Conservation (phyloP, 2,329 filamentous ascomycete genomes). For the Pseudogymnoascus sp. region DNA sequence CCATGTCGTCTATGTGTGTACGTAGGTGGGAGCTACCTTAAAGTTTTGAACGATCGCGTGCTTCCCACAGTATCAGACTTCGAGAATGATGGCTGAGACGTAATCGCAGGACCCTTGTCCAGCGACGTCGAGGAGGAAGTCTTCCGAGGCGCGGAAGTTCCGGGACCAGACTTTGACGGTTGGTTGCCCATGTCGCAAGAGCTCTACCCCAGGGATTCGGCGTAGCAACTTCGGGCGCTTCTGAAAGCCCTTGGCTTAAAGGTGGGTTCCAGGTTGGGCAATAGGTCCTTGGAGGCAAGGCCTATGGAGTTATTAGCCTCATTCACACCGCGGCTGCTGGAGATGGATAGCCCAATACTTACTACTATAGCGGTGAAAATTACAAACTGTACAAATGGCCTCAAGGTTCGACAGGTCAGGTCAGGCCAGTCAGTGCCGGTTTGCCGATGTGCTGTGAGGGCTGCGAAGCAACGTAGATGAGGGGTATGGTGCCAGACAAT, state of each 20-base stretch:
- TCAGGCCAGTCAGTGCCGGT: neutral
- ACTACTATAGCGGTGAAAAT: neutral
- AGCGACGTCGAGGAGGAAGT: slow-evolving; percentile 25
- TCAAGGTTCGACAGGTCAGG: neutral
- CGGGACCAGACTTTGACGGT: slow-evolving; percentile 41
- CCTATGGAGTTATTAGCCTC: neutral
- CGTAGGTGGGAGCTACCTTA: slow-evolving; percentile 34
- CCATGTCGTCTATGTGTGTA: neutral
- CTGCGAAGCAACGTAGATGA: neutral
- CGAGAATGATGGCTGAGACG: slow-evolving; percentile 85
- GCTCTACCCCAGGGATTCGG: slow-evolving; percentile 2
- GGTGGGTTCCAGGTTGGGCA: slow-evolving; percentile 8
- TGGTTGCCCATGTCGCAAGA: slow-evolving; percentile 62
- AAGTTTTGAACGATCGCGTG: slow-evolving; percentile 71
- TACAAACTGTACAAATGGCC: neutral
- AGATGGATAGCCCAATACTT: neutral
- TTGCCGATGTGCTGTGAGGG: neutral
- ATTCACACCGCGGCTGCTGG: neutral
- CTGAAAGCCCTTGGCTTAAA: neutral
- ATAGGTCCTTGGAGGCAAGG: slow-evolving; percentile 8
- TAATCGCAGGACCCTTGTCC: slow-evolving; percentile 38
- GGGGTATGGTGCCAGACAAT: neutral
- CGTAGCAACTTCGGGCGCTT: slow-evolving; percentile 5
- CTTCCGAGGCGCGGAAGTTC: slow-evolving; percentile 22
- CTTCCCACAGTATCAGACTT: slow-evolving; percentile 92